phyloP scores from a whole-genome alignment of 495 filamentous ascomycete genomes.

The Xylaria grammica region DNA sequence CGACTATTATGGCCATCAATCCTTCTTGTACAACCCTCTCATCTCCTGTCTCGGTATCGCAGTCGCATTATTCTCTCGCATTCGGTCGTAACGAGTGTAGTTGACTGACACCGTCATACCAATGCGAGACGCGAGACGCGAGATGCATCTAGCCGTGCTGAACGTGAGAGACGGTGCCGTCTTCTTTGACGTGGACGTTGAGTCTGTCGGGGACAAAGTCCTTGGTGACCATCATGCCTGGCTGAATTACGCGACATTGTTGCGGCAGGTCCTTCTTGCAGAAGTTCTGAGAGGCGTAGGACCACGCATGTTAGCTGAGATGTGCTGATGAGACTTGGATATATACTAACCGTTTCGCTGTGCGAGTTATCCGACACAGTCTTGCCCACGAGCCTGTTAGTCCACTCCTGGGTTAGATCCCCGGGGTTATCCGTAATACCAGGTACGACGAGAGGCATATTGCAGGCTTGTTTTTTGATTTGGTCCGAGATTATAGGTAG shows the following conservation, averaged over 20 bases:
- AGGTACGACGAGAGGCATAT: slow-evolving; percentile 84
- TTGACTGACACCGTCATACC: no score
- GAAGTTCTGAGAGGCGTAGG: slow-evolving; percentile 61
- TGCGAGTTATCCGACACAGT: slow-evolving; percentile 53
- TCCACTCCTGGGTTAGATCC: slow-evolving; percentile 68
- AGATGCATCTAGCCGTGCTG: slow-evolving; percentile 52
- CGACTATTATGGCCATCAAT: neutral
- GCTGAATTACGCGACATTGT: slow-evolving; percentile 68
- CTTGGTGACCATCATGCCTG: slow-evolving; percentile 59
- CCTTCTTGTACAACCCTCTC: neutral
- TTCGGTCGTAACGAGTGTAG: no score
- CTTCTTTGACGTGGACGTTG: slow-evolving; percentile 73
- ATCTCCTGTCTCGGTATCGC: neutral
- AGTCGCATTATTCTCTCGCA: neutral
- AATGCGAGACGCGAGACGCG: neutral
- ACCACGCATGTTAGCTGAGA: slow-evolving; percentile 15
- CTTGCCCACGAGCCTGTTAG: slow-evolving; percentile 78
- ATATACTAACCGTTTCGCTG: slow-evolving; percentile 47
- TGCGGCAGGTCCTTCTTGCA: slow-evolving; percentile 76
- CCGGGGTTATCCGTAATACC: slow-evolving; percentile 61
- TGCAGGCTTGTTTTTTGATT: slow-evolving; percentile 28
- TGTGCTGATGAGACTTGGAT: neutral
- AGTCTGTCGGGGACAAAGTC: slow-evolving; percentile 57
- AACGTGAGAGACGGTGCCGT: slow-evolving; percentile 77
- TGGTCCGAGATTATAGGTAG: neutral